A percentile compares a stretch with the other conserved stretches of the same genome.
phyloP scores from a whole-genome alignment of 331 rosid genomes.

The Acacia concinna region DNA sequence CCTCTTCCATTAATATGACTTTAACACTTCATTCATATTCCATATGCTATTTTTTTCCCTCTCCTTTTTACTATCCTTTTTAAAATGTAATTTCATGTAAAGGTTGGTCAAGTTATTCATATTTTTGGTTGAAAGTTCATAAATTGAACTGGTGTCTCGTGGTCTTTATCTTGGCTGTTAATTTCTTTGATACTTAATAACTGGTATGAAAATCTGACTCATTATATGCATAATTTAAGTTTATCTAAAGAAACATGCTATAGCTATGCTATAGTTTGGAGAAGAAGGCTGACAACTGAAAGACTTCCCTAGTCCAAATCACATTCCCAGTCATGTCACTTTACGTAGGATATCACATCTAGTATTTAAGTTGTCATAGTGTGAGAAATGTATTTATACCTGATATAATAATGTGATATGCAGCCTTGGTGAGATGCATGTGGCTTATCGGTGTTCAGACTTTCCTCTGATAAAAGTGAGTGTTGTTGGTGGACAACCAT shows the following conservation, averaged over 20 bases:
- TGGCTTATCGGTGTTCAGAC: slow-evolving; percentile 71
- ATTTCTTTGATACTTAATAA: neutral
- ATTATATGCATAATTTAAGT: neutral
- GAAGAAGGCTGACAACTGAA: neutral
- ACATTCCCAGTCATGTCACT: neutral
- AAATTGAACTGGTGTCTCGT: neutral
- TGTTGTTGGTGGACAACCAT: slow-evolving; percentile 90
- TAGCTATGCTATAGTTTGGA: neutral
- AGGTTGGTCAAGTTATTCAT: neutral
- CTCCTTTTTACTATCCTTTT: neutral
- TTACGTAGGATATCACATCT: slow-evolving; percentile 5
- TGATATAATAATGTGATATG: slow-evolving; percentile 38
- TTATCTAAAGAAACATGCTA: neutral
- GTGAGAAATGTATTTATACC: slow-evolving; percentile 19
- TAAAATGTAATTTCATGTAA: neutral
- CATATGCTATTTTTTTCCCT: neutral
- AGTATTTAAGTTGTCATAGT: slow-evolving; percentile 12
- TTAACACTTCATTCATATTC: neutral
- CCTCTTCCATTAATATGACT: neutral
- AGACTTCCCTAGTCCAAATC: neutral
- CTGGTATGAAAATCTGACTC: neutral
- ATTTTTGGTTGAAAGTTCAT: neutral
- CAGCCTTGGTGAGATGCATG: slow-evolving; percentile 88
- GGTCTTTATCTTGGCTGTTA: neutral
- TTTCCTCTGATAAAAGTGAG: slow-evolving; percentile 72